These are phyloP conservation scores for Aureobasidium musti DNA, from an alignment of 2,329 filamentous ascomycete species.

Conservation along the genomic window DNA sequence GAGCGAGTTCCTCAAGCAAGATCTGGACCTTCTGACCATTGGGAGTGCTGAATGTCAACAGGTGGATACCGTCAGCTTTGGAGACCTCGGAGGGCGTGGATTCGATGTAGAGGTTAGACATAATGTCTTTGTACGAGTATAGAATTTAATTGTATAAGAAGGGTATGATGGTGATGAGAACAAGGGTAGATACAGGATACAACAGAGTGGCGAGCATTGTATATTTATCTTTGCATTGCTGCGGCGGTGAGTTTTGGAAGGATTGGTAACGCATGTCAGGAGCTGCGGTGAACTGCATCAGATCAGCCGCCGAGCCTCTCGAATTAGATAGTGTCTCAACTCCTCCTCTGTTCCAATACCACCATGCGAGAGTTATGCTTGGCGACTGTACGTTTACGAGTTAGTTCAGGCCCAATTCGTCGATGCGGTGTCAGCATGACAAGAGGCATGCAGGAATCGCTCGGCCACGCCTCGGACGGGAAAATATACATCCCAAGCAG, in stretches of 20 bases:
- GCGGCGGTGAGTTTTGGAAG: background rate
- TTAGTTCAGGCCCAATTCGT: background rate
- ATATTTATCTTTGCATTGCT: background rate
- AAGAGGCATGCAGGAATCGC: background rate
- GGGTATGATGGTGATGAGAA: background rate
- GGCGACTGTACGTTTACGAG: background rate
- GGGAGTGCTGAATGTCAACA: slow-evolving; percentile 55
- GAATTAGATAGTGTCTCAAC: no score
- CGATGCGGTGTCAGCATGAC: background rate
- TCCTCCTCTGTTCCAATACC: no score
- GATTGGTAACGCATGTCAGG: no score
- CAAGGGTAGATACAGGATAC: background rate
- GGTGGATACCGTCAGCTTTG: slow-evolving; percentile 54
- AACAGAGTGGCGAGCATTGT: background rate
- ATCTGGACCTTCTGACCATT: slow-evolving; percentile 57
- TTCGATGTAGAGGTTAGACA: slow-evolving; percentile 46
- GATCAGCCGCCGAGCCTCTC: no score
- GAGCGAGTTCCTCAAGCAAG: slow-evolving; percentile 56
- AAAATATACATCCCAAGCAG: background rate
- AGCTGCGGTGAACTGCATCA: no score
- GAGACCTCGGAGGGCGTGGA: slow-evolving; percentile 49
- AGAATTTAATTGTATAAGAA: background rate
- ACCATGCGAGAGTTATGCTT: no score
- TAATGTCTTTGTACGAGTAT: background rate
- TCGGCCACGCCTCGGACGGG: background rate